phyloP scores from a whole-genome alignment of 192 early-diverging fungal genomes.

The Allomyces macrogynus region DNA sequence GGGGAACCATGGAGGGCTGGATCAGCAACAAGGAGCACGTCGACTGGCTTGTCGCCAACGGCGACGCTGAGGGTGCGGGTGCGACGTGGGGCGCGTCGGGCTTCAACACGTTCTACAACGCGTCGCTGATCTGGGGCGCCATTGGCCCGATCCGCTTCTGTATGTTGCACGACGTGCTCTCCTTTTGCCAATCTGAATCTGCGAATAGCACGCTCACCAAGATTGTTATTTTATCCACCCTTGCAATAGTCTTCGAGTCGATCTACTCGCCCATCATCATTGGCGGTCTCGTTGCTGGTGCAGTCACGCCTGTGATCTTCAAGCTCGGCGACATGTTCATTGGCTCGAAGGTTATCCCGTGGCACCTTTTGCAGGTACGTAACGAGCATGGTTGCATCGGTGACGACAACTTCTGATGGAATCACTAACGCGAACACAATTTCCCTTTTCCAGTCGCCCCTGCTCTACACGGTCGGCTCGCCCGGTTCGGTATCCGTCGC shows the following conservation, averaged over 20 bases:
- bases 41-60: too few relatives aligned
- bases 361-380: neutral
- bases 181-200: too few relatives aligned
- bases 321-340: neutral
- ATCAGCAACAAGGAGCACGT: too few relatives aligned
- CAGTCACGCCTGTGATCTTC: neutral
- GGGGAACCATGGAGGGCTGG: slow-evolving; percentile 7
- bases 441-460: neutral
- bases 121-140: slow-evolving; percentile 40
- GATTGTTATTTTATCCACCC: too few relatives aligned
- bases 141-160: slow-evolving; percentile 37
- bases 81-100: too few relatives aligned
- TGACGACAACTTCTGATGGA: too few relatives aligned
- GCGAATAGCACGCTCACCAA: too few relatives aligned
- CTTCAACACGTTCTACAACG: slow-evolving; percentile 27
- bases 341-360: neutral
- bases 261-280: neutral
- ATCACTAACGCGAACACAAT: too few relatives aligned
- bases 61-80: too few relatives aligned
- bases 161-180: too few relatives aligned
- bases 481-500: too few relatives aligned
- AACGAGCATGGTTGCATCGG: too few relatives aligned
- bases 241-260: neutral
- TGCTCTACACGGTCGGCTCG: neutral
- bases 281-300: neutral